Conservation (phyloP, 2,329 filamentous ascomycete genomes). For the Coniochaeta sp. region DNA sequence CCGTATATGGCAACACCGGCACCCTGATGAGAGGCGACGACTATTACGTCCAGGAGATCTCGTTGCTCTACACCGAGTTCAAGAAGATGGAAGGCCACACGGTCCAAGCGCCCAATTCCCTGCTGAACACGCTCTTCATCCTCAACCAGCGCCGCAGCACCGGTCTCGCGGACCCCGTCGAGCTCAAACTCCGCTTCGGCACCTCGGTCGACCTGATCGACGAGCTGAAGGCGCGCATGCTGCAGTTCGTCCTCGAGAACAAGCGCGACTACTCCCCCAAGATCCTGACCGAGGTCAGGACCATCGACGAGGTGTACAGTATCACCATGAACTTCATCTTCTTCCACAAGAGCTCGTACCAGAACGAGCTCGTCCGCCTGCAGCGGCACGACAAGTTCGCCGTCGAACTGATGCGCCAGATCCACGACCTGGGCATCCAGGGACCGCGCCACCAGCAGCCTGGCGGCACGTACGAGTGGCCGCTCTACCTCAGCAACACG, state of each 20-base stretch:
- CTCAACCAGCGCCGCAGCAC: constrained; percentile 90
- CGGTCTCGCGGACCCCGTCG: constrained; percentile 77
- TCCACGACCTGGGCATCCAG: constrained; percentile 79
- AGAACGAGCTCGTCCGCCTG: constrained; percentile 86
- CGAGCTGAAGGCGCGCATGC: constrained; percentile 67
- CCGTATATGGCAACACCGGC: constrained; percentile 85
- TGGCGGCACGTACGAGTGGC: constrained; percentile 59
- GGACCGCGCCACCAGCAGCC: constrained; percentile 69
- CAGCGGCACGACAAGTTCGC: constrained; percentile 92
- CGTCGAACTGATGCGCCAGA: constrained; percentile 79
- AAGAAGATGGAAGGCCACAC: constrained; percentile 98
- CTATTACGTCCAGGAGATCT: constrained; percentile 93
- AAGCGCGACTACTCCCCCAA: constrained; percentile 63
- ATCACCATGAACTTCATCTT: constrained; percentile 89
- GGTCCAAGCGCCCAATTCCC: constrained; percentile 90
- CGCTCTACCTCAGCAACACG: constrained; percentile 38
- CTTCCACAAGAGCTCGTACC: constrained; percentile 96
- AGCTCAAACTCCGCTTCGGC: constrained; percentile 80
- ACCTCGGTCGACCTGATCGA: constrained; percentile 80
- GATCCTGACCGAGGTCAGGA: constrained; percentile 60
- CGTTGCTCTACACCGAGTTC: constrained; percentile 90
- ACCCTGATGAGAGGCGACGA: constrained; percentile 74
- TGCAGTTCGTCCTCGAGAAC: constrained; percentile 76
- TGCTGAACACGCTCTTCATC: constrained; percentile 89
- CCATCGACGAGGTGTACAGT: constrained; percentile 74